Conservation (phyloP, 75 land plant genomes). For the Picea sitchensis region DNA sequence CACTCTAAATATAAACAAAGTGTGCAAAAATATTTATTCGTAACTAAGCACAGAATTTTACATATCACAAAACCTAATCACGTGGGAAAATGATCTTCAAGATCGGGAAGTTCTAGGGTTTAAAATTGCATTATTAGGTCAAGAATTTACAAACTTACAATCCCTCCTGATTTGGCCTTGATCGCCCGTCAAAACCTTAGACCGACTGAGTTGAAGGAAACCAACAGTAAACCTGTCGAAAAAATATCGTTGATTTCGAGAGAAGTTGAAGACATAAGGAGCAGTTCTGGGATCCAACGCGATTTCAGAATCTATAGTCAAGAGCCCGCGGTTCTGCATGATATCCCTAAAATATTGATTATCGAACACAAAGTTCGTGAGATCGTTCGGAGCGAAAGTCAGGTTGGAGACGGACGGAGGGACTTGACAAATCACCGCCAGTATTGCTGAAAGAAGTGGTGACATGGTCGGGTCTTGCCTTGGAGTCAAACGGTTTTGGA, state of each 20-base stretch:
- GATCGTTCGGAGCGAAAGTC: constrained; percentile 25
- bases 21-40: no score
- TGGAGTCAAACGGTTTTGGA: constrained; percentile 23
- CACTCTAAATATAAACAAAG: no score
- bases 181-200: constrained; percentile 24
- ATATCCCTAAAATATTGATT: constrained; percentile 40
- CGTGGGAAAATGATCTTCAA: no score
- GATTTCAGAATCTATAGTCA: constrained; percentile 26
- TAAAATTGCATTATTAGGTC: not conserved
- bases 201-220: constrained; percentile 25
- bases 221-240: constrained; percentile 29
- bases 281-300: constrained; percentile 29
- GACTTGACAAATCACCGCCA: not conserved
- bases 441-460: constrained; percentile 1
- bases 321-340: constrained; percentile 21
- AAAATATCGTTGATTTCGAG: constrained; percentile 21
- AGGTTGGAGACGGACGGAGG: constrained; percentile 1
- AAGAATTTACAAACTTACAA: constrained; percentile 12
- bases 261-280: constrained; percentile 13
- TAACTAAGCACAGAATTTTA: no score
- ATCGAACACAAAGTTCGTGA: constrained; percentile 35
- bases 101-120: no score
- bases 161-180: constrained; percentile 6
- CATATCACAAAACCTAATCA: no score
- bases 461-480: constrained; percentile 17